Evolutionary conservation across 345 rosid genomes (phyloP).

Genomic region (Eucalyptus viminalis): DNA sequence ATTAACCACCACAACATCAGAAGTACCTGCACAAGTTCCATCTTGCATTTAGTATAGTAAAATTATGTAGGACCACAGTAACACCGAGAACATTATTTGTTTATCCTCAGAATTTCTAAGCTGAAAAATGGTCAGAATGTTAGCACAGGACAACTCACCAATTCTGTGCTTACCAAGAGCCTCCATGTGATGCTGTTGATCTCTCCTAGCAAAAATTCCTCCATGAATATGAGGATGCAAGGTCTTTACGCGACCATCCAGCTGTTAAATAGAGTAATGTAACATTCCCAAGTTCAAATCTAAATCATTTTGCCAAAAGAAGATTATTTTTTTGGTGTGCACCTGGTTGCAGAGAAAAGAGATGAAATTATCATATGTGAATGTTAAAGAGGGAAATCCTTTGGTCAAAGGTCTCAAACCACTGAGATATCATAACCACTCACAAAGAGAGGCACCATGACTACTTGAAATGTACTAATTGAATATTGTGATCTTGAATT

Average conservation of each 20-base stretch:
- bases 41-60: neutral
- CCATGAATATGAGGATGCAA: conserved; percentile 82
- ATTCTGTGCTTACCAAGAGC: conserved; percentile 73
- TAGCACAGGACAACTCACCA: conserved; percentile 25
- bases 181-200: conserved; percentile 80
- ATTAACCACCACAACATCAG: conserved; percentile 50
- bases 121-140: neutral
- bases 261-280: conserved; percentile 18
- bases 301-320: neutral
- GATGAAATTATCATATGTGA: no score
- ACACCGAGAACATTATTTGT: neutral
- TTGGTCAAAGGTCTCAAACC: no score
- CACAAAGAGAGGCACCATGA: no score
- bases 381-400: no score
- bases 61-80: neutral
- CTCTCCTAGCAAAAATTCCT: conserved; percentile 86
- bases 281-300: neutral
- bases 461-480: no score
- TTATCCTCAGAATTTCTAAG: neutral
- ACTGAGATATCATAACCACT: no score
- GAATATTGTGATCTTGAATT: no score
- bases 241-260: conserved; percentile 90
- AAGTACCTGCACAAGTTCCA: conserved; percentile 15
- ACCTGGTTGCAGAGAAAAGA: fast-evolving
- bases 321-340: neutral